phyloP scores from a whole-genome alignment of 257 asterid genomes.

The Scutellaria barbata region DNA sequence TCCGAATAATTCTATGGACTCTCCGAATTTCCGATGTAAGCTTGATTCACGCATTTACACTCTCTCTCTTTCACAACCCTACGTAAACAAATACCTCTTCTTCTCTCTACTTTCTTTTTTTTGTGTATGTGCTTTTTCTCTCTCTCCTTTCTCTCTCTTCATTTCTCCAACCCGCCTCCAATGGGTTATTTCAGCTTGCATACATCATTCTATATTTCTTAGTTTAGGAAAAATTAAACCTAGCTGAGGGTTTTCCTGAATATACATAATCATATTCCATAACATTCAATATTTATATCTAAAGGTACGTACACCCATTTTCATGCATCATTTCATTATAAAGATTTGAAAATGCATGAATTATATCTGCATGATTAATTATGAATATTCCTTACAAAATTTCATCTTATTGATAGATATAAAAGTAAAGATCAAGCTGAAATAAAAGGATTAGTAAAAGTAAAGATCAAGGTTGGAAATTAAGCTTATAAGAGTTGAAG shows the following conservation, averaged over 20 bases:
- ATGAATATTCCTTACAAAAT: no score
- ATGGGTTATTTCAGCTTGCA: slow-evolving; percentile 40
- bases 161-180: slow-evolving; percentile 39
- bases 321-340: no score
- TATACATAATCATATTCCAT: slow-evolving; percentile 10
- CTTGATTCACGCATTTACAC: slow-evolving; percentile 35
- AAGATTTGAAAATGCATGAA: no score
- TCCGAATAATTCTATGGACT: slow-evolving; percentile 28
- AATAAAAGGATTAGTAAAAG: no score
- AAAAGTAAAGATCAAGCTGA: no score
- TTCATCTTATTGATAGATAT: no score
- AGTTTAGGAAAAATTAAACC: slow-evolving; percentile 12
- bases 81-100: slow-evolving; percentile 25
- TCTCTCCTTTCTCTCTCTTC: slow-evolving; percentile 8
- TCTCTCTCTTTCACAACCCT: slow-evolving; percentile 22
- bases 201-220: slow-evolving; percentile 35
- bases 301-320: slow-evolving; percentile 20
- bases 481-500: no score
- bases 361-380: no score
- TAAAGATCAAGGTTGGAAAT: no score
- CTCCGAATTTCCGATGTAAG: slow-evolving; percentile 36
- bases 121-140: slow-evolving; percentile 28
- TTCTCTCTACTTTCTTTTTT: slow-evolving; percentile 18
- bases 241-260: slow-evolving; percentile 37
- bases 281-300: background rate